A percentile compares a stretch with the other conserved stretches of the same genome.
Conservation (phyloP, 2,329 filamentous ascomycete genomes). For the Cladosporium colombiae region DNA sequence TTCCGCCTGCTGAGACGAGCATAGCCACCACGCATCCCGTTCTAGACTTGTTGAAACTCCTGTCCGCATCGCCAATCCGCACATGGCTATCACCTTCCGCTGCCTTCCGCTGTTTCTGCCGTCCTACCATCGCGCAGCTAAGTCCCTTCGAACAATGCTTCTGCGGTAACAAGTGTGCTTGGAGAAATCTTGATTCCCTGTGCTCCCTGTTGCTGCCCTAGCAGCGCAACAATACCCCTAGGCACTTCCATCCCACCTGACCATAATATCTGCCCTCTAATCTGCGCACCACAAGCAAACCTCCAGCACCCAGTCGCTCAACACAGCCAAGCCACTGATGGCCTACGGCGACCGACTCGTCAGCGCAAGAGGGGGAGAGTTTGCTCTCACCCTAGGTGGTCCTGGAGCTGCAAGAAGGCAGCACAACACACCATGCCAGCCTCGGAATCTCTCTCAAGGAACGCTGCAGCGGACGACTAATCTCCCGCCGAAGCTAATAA, state of each 20-base stretch:
- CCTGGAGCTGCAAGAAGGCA: too few species aligned
- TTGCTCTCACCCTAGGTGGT: too few species aligned
- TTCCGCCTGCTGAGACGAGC: neutral
- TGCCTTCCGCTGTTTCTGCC: neutral
- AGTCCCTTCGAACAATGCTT: neutral
- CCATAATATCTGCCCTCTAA: neutral
- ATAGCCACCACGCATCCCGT: neutral
- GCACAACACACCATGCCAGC: slow-evolving; percentile 1
- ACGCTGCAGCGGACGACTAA: neutral
- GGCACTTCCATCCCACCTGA: neutral
- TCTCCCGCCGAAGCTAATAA: slow-evolving; percentile 5
- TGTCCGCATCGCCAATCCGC: neutral
- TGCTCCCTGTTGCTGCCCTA: neutral
- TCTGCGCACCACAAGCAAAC: neutral
- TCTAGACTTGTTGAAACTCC: neutral
- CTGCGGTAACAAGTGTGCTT: neutral
- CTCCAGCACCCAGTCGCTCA: too few species aligned
- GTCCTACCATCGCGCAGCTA: neutral
- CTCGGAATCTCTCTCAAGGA: neutral
- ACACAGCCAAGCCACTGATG: too few species aligned
- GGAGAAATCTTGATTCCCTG: neutral
- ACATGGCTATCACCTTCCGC: neutral
- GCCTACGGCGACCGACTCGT: too few species aligned
- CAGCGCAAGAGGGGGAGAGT: too few species aligned
- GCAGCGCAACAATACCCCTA: too few species aligned